Evolutionary conservation across 805 yeast species (phyloP), one percentile per base, ranked within the genome.

Genomic region (Saccharomycodes ludwigii): DNA sequence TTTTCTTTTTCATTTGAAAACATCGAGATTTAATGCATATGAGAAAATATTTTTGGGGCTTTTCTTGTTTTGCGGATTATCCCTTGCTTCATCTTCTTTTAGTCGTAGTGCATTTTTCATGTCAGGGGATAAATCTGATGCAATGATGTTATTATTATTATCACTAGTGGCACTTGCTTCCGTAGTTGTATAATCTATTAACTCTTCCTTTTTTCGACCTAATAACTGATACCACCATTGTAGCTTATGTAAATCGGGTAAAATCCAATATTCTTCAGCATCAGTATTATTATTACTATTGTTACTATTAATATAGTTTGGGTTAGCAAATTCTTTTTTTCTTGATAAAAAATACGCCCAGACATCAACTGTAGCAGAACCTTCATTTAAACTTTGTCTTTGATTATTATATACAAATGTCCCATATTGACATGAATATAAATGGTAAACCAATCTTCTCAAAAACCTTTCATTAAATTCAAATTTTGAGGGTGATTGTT

Each of bases 281-380:
- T 54, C 57, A n/a, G 56, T 56, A n/a, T 43, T 34, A 12, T 16
- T 17, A 2, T 36, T 39, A 4, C 30, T 27, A 7, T 39, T 39
- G 1, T 26, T 22, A 5, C 9, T 18, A 5, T 20, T 14, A 3
- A 31, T 12, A 32, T 67, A 83, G 2, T 43, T 46, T 13, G 55
- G 52, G 49, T 79, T 80, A 1, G 66, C 55, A 47, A 86, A 88
- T 49, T 86, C 94, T 8, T 52, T 52, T 13, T 64, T 63, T 16
- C 95, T 61, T 5, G 94, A 80, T 33, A 73, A 63, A 59, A 91
- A 88, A 50, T 91, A 86, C 53, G 86, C 94, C 97, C 97, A 86
- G 1, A 80, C 95, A 10, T 88, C 74, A 21, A 81, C 65, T 0
- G 95, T 80, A 9, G 54, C 43, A 6, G 45, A 50, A 2, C 72